Evolutionary conservation across 805 yeast species (phyloP).

Genomic region (Ogataea siamensis): DNA sequence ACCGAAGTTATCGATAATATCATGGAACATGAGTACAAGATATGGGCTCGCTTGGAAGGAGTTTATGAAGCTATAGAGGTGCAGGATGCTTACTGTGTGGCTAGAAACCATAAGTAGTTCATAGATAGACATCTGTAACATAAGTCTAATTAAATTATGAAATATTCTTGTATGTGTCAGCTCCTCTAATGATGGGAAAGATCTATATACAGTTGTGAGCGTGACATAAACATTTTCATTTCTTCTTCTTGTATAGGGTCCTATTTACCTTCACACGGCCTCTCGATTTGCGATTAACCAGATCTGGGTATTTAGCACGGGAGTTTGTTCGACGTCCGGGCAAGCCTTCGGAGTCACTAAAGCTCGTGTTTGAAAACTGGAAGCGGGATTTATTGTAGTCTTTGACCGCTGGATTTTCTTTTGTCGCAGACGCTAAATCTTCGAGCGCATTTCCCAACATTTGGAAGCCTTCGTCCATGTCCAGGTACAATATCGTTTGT

Average conservation of each 20-base stretch:
- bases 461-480: constrained; percentile 34
- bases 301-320: background rate
- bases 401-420: constrained; percentile 7
- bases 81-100: constrained; percentile 76
- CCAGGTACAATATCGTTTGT: constrained; percentile 32
- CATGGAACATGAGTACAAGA: constrained; percentile 62
- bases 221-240: constrained; percentile 1
- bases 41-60: constrained; percentile 83
- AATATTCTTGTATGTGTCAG: background rate
- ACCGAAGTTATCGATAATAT: constrained; percentile 67
- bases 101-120: constrained; percentile 32
- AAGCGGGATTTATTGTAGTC: constrained; percentile 23
- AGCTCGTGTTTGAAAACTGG: constrained; percentile 27
- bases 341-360: constrained; percentile 21
- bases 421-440: constrained; percentile 8
- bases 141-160: background rate
- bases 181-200: background rate
- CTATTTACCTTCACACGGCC: constrained; percentile 1
- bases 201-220: constrained; percentile 5
- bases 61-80: constrained; percentile 89
- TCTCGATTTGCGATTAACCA: background rate
- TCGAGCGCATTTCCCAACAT: constrained; percentile 22
- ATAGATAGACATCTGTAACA: background rate
- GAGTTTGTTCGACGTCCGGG: background rate
- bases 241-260: constrained; percentile 6